phyloP scores from a whole-genome alignment of 2,329 filamentous ascomycete genomes.

The Cercospora nicotianae region DNA sequence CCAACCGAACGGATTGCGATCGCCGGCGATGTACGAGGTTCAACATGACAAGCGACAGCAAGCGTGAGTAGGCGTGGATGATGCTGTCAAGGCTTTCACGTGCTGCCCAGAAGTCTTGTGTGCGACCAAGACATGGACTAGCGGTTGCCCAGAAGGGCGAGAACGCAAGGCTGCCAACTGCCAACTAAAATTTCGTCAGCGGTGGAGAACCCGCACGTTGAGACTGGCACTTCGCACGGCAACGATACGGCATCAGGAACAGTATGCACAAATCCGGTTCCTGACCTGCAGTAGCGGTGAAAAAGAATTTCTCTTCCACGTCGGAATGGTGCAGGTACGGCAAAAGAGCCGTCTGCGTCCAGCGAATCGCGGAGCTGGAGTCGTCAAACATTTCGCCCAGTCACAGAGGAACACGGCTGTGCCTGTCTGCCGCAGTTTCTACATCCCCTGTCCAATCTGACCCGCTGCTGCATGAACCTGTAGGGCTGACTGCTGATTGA shows the following conservation, averaged over 20 bases:
- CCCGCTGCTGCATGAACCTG: constrained; percentile 3
- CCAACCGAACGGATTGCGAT: not conserved
- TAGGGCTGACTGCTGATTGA: constrained; percentile 18
- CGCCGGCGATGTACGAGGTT: not conserved
- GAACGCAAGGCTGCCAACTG: not conserved
- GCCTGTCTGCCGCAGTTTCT: constrained; percentile 8
- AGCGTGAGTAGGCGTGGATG: not conserved
- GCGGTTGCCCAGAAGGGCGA: not conserved
- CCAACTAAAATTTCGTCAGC: not conserved
- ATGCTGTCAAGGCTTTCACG: not conserved
- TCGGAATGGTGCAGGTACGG: constrained; percentile 10
- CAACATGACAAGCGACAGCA: not conserved
- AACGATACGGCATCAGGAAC: constrained; percentile 1
- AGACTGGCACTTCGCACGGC: not conserved
- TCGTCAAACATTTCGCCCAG: constrained; percentile 5
- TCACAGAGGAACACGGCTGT: constrained; percentile 5
- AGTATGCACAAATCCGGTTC: not conserved
- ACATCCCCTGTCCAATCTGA: not conserved
- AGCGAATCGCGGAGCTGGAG: constrained; percentile 6
- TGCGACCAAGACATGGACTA: not conserved
- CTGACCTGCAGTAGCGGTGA: not conserved
- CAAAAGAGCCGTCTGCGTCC: not conserved
- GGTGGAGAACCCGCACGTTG: not conserved
- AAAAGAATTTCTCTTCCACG: constrained; percentile 2
- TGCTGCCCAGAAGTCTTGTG: not conserved